These are phyloP conservation scores for Sporobolomyces phaffii DNA, from an alignment of 768 basidiomycete genomes.

Conservation along the genomic window DNA sequence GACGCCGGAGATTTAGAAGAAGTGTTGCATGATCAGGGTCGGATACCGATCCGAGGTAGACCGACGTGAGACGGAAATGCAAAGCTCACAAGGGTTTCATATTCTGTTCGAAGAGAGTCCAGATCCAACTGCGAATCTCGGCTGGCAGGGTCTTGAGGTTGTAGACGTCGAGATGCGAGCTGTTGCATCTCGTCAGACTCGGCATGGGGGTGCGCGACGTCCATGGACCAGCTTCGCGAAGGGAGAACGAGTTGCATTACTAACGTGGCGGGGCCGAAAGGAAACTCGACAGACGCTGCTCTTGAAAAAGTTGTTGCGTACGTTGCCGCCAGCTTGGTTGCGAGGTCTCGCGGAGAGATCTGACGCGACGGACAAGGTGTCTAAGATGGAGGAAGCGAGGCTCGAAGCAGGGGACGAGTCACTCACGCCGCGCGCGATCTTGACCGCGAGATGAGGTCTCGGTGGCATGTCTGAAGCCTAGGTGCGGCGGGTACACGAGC, in stretches of 20 bases:
- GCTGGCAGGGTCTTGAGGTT: not conserved
- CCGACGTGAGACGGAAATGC: not conserved
- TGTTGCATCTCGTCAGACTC: not conserved
- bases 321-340: not conserved
- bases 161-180: not conserved
- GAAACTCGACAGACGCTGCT: not conserved
- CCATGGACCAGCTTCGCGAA: too few species aligned
- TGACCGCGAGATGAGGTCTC: constrained; percentile 29
- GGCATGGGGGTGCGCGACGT: too few species aligned
- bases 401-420: not conserved
- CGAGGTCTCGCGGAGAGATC: not conserved
- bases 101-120: constrained; percentile 55
- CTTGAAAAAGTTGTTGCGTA: not conserved
- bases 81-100: constrained; percentile 53
- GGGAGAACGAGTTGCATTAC: not conserved
- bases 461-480: not conserved
- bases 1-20: too few species aligned
- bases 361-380: not conserved
- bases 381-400: not conserved
- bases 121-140: constrained; percentile 51
- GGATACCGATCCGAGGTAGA: not conserved
- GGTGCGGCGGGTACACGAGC: too few species aligned
- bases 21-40: too few species aligned
- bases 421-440: constrained; percentile 9
- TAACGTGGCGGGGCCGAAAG: not conserved